phyloP scores from a whole-genome alignment of 1,284 basidiomycete species.

The Phlebopus sp. region DNA sequence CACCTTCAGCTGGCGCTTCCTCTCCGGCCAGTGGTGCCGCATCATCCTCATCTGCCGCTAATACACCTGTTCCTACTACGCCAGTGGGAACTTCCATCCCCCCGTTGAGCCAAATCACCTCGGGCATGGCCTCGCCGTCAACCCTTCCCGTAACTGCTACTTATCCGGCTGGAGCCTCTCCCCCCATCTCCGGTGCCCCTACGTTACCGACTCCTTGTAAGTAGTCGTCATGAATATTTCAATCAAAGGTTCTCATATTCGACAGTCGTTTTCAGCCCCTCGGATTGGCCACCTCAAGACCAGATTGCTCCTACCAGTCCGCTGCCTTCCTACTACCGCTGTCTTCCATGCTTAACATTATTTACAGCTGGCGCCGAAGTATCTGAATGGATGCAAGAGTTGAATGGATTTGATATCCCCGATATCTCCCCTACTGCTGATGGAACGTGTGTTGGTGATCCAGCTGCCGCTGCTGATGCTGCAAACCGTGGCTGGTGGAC shows the following conservation, averaged over 20 bases:
- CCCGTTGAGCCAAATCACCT: constrained; percentile 60
- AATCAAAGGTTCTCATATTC: neutral
- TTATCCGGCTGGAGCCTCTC: constrained; percentile 55
- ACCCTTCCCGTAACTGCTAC: constrained; percentile 52
- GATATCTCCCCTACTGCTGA: constrained; percentile 55
- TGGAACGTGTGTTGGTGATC: constrained; percentile 64
- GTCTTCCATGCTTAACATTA: neutral
- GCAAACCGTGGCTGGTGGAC: constrained; percentile 78
- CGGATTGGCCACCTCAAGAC: constrained; percentile 70
- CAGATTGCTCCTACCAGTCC: constrained; percentile 61
- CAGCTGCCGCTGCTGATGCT: constrained; percentile 56
- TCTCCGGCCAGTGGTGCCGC: constrained; percentile 10
- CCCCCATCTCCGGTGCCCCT: constrained; percentile 63
- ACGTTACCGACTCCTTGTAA: constrained; percentile 59
- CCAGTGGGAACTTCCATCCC: constrained; percentile 40
- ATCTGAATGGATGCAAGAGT: constrained; percentile 70
- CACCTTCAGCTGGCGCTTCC: neutral
- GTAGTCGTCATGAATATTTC: constrained; percentile 14
- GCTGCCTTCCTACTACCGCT: constrained; percentile 15
- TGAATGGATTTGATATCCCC: constrained; percentile 72
- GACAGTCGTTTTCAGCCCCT: constrained; percentile 48
- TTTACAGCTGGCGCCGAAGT: constrained; percentile 61
- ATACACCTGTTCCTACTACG: constrained; percentile 25
- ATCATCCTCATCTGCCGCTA: constrained; percentile 14
- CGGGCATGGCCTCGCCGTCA: constrained; percentile 60